Base-by-base conservation (phyloP, 1,139 yeast genomes). In the Hemisphaericaspora xylanilytica region DNA sequence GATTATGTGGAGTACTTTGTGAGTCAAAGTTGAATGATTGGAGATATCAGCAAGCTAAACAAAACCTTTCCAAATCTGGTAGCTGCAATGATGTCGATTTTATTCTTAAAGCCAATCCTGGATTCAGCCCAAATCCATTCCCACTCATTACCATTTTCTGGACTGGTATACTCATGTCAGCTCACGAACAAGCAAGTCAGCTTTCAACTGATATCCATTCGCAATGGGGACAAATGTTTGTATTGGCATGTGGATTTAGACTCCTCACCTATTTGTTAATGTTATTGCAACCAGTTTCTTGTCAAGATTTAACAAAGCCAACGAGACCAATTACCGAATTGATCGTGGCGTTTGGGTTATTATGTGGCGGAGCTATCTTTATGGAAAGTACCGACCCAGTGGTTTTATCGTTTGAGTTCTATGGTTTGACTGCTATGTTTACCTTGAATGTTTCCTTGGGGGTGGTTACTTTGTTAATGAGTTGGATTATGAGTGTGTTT, bases 161-260 rank as follows among this genome's bases (percentile, higher is more conserved):
- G 96, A 92, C 97, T 1, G 98, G 98, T 18, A 73, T 84, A n/a
- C 71, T 92, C 46, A 92, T 92, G 98, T 88, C 97, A 2, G 87
- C 84, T 60, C 98, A 92, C 61, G 81, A 80, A 35, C 98, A 92
- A 63, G 87, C 90, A 3, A 81, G 92, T 0, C 68, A 61, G 35
- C 73, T 85, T 25, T 81, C 96, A 2, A 87, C 97, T 1, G 69
- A 66, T 26, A 78, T 92, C 45, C 98, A 92, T 59, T 66, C 75
- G 38, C 97, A 88, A 65, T 92, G 98, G 98, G 98, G 98, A 5
- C 73, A 75, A 42, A 62, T 92, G 53, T 71, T 92, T 45, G 75
- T 89, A 13, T 73, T 78, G 47, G 97, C 88, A 2, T 83, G 96
- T 5, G 73, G 80, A 11, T 81, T 88, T 64, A 75, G 98, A 46